phyloP scores from a whole-genome alignment of 495 filamentous ascomycete species.

The Chaetomium cochliodes region DNA sequence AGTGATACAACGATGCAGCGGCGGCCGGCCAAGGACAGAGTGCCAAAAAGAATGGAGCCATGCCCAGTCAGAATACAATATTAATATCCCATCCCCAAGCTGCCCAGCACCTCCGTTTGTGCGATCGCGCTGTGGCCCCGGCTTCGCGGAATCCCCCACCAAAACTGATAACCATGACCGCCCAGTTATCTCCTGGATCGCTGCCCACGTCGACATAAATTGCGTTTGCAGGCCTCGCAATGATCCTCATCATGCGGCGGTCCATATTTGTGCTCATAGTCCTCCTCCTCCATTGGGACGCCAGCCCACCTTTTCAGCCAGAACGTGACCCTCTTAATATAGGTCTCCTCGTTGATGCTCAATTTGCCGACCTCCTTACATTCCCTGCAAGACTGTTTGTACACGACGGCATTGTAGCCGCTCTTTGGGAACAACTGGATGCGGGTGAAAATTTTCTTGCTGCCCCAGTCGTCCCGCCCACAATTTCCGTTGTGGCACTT shows the following conservation, averaged over 20 bases:
- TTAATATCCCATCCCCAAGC: too few relatives aligned
- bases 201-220: constrained; percentile 14
- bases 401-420: constrained; percentile 36
- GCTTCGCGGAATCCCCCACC: too few relatives aligned
- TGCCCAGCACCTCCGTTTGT: too few relatives aligned
- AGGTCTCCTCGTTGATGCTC: constrained; percentile 30
- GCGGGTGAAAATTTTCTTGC: constrained; percentile 31
- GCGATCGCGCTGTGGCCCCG: too few relatives aligned
- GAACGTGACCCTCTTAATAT: constrained; percentile 35
- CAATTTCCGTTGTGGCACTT: constrained; percentile 28
- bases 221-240: constrained; percentile 37
- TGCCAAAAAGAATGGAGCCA: too few relatives aligned
- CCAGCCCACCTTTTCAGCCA: constrained; percentile 36
- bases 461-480: constrained; percentile 30
- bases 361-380: constrained; percentile 30
- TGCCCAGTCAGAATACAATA: too few relatives aligned
- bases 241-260: constrained; percentile 28
- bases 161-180: too few relatives aligned
- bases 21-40: too few relatives aligned
- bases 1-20: too few relatives aligned
- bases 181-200: too few relatives aligned
- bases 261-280: background rate
- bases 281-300: constrained; percentile 16
- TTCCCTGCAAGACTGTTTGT: constrained; percentile 31
- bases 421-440: constrained; percentile 29